A percentile compares a stretch with the other conserved stretches of the same genome.
These are phyloP conservation scores for Leishmania martiniquensis DNA, from an alignment of 208 protist genomes.

Conservation along the genomic window DNA sequence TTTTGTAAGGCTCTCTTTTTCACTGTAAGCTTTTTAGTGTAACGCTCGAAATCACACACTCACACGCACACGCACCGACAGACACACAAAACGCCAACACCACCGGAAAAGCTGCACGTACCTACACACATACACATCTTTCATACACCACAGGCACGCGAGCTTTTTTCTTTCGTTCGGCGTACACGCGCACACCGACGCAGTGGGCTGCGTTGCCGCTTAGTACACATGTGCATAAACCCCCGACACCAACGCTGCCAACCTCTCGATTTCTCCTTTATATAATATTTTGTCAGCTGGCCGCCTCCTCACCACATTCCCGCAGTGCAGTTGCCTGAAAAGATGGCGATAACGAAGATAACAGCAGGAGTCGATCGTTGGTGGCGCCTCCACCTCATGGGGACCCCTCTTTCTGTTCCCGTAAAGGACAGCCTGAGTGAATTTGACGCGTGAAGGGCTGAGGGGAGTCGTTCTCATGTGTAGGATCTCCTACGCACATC, in stretches of 20 bases:
- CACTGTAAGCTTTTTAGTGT: not conserved
- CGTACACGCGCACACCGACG: conserved; percentile 1
- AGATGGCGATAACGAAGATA: not conserved
- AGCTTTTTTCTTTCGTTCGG: not conserved
- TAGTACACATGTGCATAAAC: not conserved
- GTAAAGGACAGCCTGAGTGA: not conserved
- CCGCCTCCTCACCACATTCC: not conserved
- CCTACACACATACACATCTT: not conserved
- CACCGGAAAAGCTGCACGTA: not conserved
- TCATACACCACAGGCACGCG: not conserved
- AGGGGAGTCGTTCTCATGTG: not conserved
- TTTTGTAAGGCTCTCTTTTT: conserved; percentile 1
- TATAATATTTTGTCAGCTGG: not conserved
- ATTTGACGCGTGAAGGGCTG: not conserved
- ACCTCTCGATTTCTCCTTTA: not conserved
- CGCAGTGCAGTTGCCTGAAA: not conserved
- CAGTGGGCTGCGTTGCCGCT: not conserved
- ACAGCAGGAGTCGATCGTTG: not conserved
- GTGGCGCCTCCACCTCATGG: not conserved
- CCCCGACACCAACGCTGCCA: not conserved
- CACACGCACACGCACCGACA: not conserved
- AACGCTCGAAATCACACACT: not conserved
- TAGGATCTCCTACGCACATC: not conserved
- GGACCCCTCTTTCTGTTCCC: not conserved
- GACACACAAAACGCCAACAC: not conserved